A percentile compares a stretch with the other conserved stretches of the same genome.
phyloP scores from a whole-genome alignment of 2,329 filamentous ascomycete genomes.

The Cladosporium austrohemisphaericum region DNA sequence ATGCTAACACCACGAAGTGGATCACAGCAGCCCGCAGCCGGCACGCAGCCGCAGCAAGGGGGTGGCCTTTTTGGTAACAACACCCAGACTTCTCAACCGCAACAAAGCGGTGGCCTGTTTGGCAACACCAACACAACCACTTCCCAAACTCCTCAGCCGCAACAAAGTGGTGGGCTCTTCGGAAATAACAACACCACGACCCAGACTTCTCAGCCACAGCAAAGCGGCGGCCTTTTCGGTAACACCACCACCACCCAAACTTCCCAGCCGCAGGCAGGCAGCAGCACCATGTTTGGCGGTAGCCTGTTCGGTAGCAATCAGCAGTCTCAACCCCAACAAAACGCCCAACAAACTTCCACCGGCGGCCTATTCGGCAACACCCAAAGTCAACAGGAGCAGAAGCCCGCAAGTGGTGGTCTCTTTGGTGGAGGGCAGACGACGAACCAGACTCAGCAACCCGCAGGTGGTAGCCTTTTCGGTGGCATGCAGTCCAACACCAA shows the following conservation, averaged over 20 bases:
- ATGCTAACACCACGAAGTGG: slow-evolving; percentile 10
- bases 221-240: slow-evolving; percentile 26
- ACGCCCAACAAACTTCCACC: slow-evolving; percentile 9
- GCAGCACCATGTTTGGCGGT: slow-evolving; percentile 31
- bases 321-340: neutral
- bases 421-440: slow-evolving; percentile 16
- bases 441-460: slow-evolving; percentile 16
- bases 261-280: slow-evolving; percentile 24
- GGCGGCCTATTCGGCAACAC: slow-evolving; percentile 37
- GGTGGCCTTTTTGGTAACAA: slow-evolving; percentile 27
- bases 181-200: slow-evolving; percentile 21
- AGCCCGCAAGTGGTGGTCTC: slow-evolving; percentile 16
- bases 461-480: slow-evolving; percentile 20
- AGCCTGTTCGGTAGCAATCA: slow-evolving; percentile 28
- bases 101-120: slow-evolving; percentile 30
- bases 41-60: slow-evolving; percentile 19
- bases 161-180: slow-evolving; percentile 30
- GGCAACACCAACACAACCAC: slow-evolving; percentile 18
- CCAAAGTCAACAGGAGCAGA: slow-evolving; percentile 30
- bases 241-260: slow-evolving; percentile 19
- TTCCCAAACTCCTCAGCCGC: slow-evolving; percentile 24
- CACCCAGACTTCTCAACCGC: slow-evolving; percentile 23
- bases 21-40: slow-evolving; percentile 18
- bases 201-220: slow-evolving; percentile 24
- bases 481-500: slow-evolving; percentile 18